Conservation (phyloP, 2,329 filamentous ascomycete genomes). For the Alternaria tenuissima region DNA sequence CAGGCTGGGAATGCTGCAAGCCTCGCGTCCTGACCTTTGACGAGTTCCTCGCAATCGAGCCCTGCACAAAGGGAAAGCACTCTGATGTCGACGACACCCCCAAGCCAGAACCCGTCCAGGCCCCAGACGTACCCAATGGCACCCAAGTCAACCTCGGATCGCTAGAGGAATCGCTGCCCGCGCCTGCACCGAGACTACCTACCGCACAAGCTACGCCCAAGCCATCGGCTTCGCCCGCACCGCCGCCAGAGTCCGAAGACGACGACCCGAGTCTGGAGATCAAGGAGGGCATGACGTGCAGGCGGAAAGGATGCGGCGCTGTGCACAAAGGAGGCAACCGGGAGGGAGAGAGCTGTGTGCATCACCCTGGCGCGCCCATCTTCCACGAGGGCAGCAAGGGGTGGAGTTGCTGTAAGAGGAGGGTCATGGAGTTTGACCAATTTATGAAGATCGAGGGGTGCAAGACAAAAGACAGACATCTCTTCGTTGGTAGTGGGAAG, state of each 20-base stretch:
- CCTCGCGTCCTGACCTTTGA: slow-evolving; percentile 96
- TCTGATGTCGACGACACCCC: slow-evolving; percentile 82
- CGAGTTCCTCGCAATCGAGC: slow-evolving; percentile 91
- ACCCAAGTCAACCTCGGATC: slow-evolving; percentile 44
- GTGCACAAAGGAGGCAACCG: slow-evolving; percentile 64
- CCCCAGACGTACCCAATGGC: slow-evolving; percentile 56
- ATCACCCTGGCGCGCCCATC: slow-evolving; percentile 89
- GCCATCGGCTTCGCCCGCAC: slow-evolving; percentile 35
- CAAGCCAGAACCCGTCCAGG: slow-evolving; percentile 57
- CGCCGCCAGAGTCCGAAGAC: slow-evolving; percentile 71
- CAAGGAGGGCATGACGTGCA: slow-evolving; percentile 76
- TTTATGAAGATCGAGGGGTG: slow-evolving; percentile 97
- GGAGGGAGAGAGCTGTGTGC: slow-evolving; percentile 78
- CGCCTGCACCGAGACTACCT: slow-evolving; percentile 45
- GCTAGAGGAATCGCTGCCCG: slow-evolving; percentile 40
- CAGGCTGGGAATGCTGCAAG: slow-evolving; percentile 99
- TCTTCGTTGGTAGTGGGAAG: slow-evolving; percentile 84
- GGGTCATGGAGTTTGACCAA: slow-evolving; percentile 95
- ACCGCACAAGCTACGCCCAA: slow-evolving; percentile 39
- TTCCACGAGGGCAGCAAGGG: slow-evolving; percentile 99
- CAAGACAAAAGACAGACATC: slow-evolving; percentile 78
- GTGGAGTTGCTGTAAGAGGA: slow-evolving; percentile 94
- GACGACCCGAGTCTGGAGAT: slow-evolving; percentile 81
- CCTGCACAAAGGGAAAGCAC: slow-evolving; percentile 93
- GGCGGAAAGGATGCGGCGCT: slow-evolving; percentile 76